Conservation (phyloP, 2,329 filamentous ascomycete genomes). For the Teratosphaeria zuluensis region DNA sequence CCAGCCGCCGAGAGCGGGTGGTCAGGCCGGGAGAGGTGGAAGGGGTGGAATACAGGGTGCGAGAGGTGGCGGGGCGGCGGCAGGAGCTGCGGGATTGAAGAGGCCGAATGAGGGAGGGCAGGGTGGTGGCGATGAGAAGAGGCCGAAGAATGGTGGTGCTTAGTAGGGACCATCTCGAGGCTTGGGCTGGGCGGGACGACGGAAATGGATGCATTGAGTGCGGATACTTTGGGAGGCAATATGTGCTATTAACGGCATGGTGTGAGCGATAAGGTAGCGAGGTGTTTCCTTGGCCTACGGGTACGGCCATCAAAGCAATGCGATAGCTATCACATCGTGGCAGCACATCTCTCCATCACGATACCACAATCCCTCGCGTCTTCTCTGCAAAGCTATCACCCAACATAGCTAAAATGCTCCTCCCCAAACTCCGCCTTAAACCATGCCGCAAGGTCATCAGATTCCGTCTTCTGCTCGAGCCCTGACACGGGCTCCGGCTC, state of each 20-base stretch:
- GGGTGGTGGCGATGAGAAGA: slow-evolving; percentile 21
- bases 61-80: slow-evolving; percentile 14
- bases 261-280: neutral
- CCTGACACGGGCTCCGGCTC: neutral
- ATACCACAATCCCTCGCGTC: too few species aligned
- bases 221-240: neutral
- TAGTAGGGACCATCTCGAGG: neutral
- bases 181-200: neutral
- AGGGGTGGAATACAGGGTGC: slow-evolving; percentile 16
- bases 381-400: slow-evolving; percentile 5
- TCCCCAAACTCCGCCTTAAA: slow-evolving; percentile 19
- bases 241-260: neutral
- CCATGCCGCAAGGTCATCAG: slow-evolving; percentile 13
- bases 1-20: slow-evolving; percentile 1
- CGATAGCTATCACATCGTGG: neutral
- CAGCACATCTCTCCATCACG: too few species aligned
- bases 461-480: neutral
- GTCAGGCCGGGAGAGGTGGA: slow-evolving; percentile 9
- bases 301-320: neutral
- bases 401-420: slow-evolving; percentile 16
- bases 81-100: slow-evolving; percentile 22
- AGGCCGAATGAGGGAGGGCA: slow-evolving; percentile 23
- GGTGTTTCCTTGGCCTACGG: neutral
- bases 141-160: slow-evolving; percentile 2
- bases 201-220: neutral